Percentiles rank a stretch among this genome's conserved stretches.
phyloP scores from a whole-genome alignment of 2,329 filamentous ascomycete genomes.

The Xylaria sp. region DNA sequence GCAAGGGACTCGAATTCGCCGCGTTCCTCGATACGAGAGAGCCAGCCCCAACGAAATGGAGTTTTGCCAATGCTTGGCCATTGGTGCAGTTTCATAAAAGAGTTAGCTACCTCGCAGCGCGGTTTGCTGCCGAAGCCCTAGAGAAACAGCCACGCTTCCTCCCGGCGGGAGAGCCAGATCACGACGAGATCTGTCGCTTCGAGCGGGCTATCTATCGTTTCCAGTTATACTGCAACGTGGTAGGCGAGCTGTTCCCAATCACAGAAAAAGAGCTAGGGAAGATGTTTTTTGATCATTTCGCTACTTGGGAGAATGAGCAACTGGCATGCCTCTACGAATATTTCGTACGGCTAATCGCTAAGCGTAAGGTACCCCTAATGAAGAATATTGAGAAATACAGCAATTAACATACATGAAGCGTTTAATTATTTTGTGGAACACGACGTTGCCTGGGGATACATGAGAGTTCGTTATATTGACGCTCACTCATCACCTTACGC shows the following conservation, averaged over 20 bases:
- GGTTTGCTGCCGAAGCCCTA: conserved; percentile 11
- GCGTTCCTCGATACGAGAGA: neutral
- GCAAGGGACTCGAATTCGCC: neutral
- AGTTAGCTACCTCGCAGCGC: conserved; percentile 24
- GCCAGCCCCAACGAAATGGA: conserved; percentile 11
- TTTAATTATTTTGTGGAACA: conserved; percentile 31
- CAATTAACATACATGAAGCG: conserved; percentile 16
- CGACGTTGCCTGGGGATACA: conserved; percentile 33
- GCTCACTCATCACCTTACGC: neutral
- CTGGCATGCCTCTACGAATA: conserved; percentile 26
- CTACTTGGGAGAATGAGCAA: conserved; percentile 31
- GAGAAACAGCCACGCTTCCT: neutral
- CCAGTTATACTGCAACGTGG: conserved; percentile 36
- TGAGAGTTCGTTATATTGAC: conserved; percentile 2
- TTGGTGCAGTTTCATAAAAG: conserved; percentile 26
- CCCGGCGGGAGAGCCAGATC: neutral
- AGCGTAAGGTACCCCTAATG: conserved; percentile 19
- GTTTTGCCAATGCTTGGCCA: conserved; percentile 23
- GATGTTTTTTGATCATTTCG: conserved; percentile 25
- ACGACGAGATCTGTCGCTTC: conserved; percentile 15
- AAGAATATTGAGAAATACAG: neutral
- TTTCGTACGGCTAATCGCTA: conserved; percentile 18
- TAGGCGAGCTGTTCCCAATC: neutral
- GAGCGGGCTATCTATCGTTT: conserved; percentile 35
- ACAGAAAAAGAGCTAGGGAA: neutral